Conservation (phyloP, 352 stramenopile species). For the Globisporangium carolinianum region DNA sequence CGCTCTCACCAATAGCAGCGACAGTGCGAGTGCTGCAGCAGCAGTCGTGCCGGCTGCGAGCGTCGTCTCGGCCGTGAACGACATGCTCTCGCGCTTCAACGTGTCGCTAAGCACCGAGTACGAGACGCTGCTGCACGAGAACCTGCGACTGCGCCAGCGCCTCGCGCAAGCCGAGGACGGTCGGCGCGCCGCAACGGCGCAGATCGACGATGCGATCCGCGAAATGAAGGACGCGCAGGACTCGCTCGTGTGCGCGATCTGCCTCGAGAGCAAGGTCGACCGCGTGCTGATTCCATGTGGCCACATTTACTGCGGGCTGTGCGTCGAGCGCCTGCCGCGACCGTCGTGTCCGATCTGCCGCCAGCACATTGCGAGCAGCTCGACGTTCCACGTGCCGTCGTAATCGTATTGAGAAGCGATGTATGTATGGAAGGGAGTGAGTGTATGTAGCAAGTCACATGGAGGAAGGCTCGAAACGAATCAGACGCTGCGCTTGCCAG, state of each 20-base stretch:
- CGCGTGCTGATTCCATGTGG: slow-evolving; percentile 77
- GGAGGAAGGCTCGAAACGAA: no score
- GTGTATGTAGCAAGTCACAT: no score
- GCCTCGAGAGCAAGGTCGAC: slow-evolving; percentile 75
- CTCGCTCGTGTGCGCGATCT: slow-evolving; percentile 71
- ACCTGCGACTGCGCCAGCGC: slow-evolving; percentile 47
- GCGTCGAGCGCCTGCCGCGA: slow-evolving; percentile 49
- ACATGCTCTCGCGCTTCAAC: slow-evolving; percentile 62
- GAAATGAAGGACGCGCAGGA: slow-evolving; percentile 74
- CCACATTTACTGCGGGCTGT: slow-evolving; percentile 76
- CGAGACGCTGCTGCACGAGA: slow-evolving; percentile 60
- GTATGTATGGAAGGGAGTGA: no score
- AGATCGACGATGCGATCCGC: slow-evolving; percentile 62
- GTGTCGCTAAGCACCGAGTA: slow-evolving; percentile 59
- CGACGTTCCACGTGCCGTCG: slow-evolving; percentile 61
- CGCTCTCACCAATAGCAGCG: not conserved
- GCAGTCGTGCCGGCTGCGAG: slow-evolving; percentile 27
- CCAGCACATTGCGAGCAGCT: slow-evolving; percentile 48
- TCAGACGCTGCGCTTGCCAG: no score
- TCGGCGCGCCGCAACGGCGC: slow-evolving; percentile 39
- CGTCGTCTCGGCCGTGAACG: slow-evolving; percentile 71
- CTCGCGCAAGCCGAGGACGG: slow-evolving; percentile 61
- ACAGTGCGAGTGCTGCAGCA: not conserved
- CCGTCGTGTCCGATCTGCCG: slow-evolving; percentile 69
- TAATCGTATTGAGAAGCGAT: slow-evolving; percentile 7